A percentile compares a stretch with the other conserved stretches of the same genome.
Conservation (phyloP, 139 green algal genomes). For the Chlorella sp. region DNA sequence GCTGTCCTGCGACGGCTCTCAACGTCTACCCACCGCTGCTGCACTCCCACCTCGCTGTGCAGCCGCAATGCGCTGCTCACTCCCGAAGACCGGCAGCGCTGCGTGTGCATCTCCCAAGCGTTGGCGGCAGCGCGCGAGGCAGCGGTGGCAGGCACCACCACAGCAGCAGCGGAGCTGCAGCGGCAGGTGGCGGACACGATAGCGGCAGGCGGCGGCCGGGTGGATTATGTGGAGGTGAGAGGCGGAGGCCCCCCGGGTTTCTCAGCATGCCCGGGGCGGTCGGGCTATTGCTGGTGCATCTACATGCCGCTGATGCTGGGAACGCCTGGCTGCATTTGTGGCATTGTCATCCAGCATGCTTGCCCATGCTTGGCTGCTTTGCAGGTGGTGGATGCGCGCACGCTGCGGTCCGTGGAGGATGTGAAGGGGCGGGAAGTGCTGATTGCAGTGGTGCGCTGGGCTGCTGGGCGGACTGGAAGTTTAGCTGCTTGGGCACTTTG, state of each 20-base stretch:
- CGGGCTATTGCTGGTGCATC: too few species aligned
- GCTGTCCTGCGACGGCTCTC: too few species aligned
- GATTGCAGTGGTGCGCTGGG: constrained; percentile 61
- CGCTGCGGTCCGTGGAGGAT: constrained; percentile 58
- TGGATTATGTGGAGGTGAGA: constrained; percentile 86
- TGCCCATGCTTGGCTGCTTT: too few species aligned
- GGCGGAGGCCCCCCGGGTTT: too few species aligned
- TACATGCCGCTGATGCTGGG: too few species aligned
- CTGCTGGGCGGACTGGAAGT: too few species aligned
- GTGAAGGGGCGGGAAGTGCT: constrained; percentile 49
- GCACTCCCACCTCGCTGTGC: constrained; percentile 71
- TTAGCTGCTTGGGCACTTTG: too few species aligned
- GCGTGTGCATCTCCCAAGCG: constrained; percentile 61
- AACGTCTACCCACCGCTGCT: too few species aligned
- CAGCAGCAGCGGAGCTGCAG: constrained; percentile 35
- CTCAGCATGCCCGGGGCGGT: too few species aligned
- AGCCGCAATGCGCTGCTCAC: constrained; percentile 90
- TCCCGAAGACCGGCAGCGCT: constrained; percentile 59
- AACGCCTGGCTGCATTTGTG: too few species aligned
- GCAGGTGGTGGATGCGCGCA: constrained; percentile 66
- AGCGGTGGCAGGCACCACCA: background rate
- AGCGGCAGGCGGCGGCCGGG: constrained; percentile 33
- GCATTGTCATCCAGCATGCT: too few species aligned
- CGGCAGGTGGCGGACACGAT: constrained; percentile 56
- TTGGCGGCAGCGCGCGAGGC: constrained; percentile 48